Percentiles rank a stretch among this genome's conserved stretches.
These are phyloP conservation scores for Flaveria brownii DNA, from an alignment of 129 eudicot genomes.

Conservation along the genomic window DNA sequence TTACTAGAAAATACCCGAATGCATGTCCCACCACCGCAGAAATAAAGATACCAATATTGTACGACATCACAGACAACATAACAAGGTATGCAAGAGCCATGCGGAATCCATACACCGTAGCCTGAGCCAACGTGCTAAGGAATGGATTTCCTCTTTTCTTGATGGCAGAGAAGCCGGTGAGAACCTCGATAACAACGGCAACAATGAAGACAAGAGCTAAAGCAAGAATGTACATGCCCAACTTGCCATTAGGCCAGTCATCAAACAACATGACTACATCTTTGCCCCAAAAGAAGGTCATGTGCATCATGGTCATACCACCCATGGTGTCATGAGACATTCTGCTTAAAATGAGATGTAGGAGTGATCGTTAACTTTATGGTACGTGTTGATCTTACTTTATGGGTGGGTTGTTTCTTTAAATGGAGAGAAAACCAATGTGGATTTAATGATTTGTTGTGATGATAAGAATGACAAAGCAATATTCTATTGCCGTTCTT, in stretches of 20 bases:
- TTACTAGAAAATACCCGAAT: conserved; percentile 50
- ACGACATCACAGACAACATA: conserved; percentile 75
- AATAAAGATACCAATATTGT: conserved; percentile 55
- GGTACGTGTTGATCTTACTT: conserved; percentile 1
- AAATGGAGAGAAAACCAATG: conserved; percentile 24
- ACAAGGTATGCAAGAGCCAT: conserved; percentile 60
- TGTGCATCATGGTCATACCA: conserved; percentile 59
- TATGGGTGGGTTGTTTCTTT: conserved; percentile 11
- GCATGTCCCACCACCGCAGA: conserved; percentile 50
- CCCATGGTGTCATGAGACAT: conserved; percentile 40
- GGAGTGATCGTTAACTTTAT: neutral
- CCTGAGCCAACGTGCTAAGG: conserved; percentile 33
- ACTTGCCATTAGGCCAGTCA: conserved; percentile 55
- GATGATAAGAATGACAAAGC: conserved; percentile 9
- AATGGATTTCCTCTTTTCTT: conserved; percentile 29
- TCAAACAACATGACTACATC: conserved; percentile 46
- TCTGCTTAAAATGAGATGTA: conserved; percentile 18
- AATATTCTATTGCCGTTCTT: no score
- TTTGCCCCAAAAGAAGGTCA: conserved; percentile 70
- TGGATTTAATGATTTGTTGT: conserved; percentile 7
- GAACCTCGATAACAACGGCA: conserved; percentile 41
- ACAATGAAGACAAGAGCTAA: conserved; percentile 45
- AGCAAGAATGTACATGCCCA: conserved; percentile 61
- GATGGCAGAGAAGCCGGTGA: conserved; percentile 26
- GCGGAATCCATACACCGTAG: conserved; percentile 41